Base-by-base conservation (phyloP, 768 basidiomycete species). In the Kwoniella mangroviensis region DNA sequence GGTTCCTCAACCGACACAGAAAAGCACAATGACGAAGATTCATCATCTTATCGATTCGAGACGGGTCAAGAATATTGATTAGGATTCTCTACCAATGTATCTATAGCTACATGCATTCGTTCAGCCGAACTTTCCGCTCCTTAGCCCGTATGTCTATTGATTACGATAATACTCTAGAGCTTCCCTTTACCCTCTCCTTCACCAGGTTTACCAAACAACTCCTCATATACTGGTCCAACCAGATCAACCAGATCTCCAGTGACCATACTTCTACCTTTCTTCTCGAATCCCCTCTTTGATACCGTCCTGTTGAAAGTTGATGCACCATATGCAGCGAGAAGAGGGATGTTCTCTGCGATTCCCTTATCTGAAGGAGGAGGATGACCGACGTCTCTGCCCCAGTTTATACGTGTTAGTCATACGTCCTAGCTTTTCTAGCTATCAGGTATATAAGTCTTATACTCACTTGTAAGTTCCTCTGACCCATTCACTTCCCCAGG, bases 401-500 rank as follows among this genome's bases (percentile, higher is more conserved):
- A 19, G 10, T 2, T 49, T 4, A 49, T 2, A 49, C 45, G 12
- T 19, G 9, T 34, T 7, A 34, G 34, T 34, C 34, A 28, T 28
- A 28, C 28, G 28, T 3, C 6, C 28, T 28, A 28, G 28, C 28
- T 28, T 28, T 28, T 28, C 28, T 28, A 45, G 43, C 13, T 45
- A 19, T 45, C 13, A 19, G 43, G 19, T 12, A 19, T 13, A 13
- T 2, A 45, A 45, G 19, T 11, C 43, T 19, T 45, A 22, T n/a
- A 79, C 87, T 76, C 77, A 93, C 92, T 90, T 90, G 74, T 90
- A 93, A 1, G 87, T 88, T 17, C 94, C 92, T 54, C 89, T 88
- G 78, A 95, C 93, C 81, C 92, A 98, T 76, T 92, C 93, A 81
- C 91, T 92, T 4, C 92, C 93, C 96, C 97, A 99, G 4, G 95